phyloP scores from a whole-genome alignment of 2,329 filamentous ascomycete genomes.

The Penicillium expansum region DNA sequence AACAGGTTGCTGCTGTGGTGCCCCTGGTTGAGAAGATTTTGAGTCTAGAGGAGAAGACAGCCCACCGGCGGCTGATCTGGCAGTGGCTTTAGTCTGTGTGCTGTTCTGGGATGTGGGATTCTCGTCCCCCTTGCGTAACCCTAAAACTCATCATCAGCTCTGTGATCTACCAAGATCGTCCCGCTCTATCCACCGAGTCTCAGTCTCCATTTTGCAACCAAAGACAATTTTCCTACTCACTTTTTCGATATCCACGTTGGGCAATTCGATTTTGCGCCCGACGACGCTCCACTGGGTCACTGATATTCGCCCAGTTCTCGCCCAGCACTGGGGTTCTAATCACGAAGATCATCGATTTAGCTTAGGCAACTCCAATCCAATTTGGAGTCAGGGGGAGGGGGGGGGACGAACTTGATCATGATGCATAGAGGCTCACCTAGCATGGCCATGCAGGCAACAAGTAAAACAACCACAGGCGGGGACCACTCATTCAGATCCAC shows the following conservation, averaged over 20 bases:
- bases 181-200: neutral
- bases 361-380: conserved; percentile 1
- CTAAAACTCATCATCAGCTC: neutral
- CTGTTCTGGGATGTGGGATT: neutral
- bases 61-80: neutral
- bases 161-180: neutral
- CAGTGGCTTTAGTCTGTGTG: neutral
- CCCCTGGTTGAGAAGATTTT: neutral
- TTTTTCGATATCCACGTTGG: conserved; percentile 9
- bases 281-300: conserved; percentile 12
- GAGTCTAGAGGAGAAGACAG: neutral
- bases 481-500: neutral
- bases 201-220: neutral
- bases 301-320: conserved; percentile 12
- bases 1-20: neutral
- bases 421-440: conserved; percentile 4
- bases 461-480: neutral
- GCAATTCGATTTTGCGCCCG: conserved; percentile 13
- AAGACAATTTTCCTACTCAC: neutral
- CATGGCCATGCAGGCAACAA: conserved; percentile 2
- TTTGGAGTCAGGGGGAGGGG: neutral
- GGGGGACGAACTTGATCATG: conserved; percentile 1
- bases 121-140: neutral
- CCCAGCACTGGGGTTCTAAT: conserved; percentile 5
- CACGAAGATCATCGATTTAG: neutral